Conservation (phyloP, 805 yeast genomes). For the Myxozyma monticola region DNA sequence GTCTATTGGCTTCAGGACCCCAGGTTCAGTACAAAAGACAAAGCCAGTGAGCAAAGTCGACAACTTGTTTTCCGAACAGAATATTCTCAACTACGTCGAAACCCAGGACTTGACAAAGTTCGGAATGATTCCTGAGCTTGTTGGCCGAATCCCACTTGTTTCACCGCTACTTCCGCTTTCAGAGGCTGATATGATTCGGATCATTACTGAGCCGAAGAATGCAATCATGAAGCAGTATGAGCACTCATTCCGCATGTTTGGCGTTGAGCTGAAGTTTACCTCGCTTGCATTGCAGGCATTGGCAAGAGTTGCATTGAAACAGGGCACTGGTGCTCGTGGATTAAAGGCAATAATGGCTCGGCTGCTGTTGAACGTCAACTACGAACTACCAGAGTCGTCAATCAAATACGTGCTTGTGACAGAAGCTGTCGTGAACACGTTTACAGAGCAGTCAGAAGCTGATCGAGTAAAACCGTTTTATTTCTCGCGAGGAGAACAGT, state of each 20-base stretch:
- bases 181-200: slow-evolving; percentile 48
- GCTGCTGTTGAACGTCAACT: slow-evolving; percentile 41
- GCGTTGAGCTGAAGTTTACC: slow-evolving; percentile 53
- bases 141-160: slow-evolving; percentile 59
- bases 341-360: slow-evolving; percentile 52
- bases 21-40: background rate
- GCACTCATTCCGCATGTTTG: slow-evolving; percentile 54
- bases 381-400: slow-evolving; percentile 61
- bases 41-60: background rate
- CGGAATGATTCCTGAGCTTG: slow-evolving; percentile 61
- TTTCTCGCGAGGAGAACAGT: slow-evolving; percentile 25
- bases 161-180: slow-evolving; percentile 52
- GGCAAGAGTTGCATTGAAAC: slow-evolving; percentile 50
- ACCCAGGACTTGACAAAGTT: slow-evolving; percentile 53
- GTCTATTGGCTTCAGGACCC: slow-evolving; percentile 21
- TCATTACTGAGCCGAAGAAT: slow-evolving; percentile 56
- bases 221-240: slow-evolving; percentile 55
- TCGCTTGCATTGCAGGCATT: slow-evolving; percentile 49
- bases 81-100: slow-evolving; percentile 46
- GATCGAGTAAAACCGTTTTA: slow-evolving; percentile 29
- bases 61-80: background rate
- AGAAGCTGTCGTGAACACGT: slow-evolving; percentile 40
- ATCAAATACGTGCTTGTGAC: slow-evolving; percentile 52
- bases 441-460: slow-evolving; percentile 7
- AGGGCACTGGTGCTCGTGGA: slow-evolving; percentile 65